Evolutionary conservation across 257 asterid genomes (phyloP), one percentile per base, ranked within the genome.

Genomic region (Rubia yunnanensis): DNA sequence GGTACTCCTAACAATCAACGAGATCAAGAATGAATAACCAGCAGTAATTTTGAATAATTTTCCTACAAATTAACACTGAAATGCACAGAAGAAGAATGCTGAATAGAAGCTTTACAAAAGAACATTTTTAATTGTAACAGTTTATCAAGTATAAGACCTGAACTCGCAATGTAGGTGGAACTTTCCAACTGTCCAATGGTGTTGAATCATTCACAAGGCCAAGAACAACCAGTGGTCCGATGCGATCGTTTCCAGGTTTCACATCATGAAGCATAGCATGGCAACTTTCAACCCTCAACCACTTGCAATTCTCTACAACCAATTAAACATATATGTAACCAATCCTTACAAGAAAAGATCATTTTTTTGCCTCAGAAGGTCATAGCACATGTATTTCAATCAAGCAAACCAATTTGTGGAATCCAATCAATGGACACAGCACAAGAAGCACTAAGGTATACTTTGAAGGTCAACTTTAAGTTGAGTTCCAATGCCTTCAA

Each of bases 151-250:
- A 18, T 7, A 36, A 73, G 67, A 92, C 96, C 96, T 85, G 97
- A 77, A 64, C 81, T 72, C 73, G 82, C 80, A 85, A 77, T 64
- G 81, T 79, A 59, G 83, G 68, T 41, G 97, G 87, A 57, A 86
- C 54, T 64, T 72, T 79, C 67, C 79, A 80, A 52, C 69, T 73
- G 68, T 70, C 60, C 35, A 73, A 70, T 74, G 73, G 83, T 56
- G 46, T 60, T 15, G 78, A 72, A 67, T 80, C 84, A 71, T 83
- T 84, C 23, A 87, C 79, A 79, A 85, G 81, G 66, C 97, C 96
- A 60, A 77, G 60, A 76, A 81, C 87, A 76, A 78, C 83, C 74
- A 89, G 71, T 58, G 85, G 85, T 69, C 98, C 98, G 54, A 89
- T 38, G 67, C 98, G 98, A 60, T 83, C 91, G 74, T 76, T 81